phyloP scores from a whole-genome alignment of 2,329 filamentous ascomycete species.

The Fusarium anthophilum region DNA sequence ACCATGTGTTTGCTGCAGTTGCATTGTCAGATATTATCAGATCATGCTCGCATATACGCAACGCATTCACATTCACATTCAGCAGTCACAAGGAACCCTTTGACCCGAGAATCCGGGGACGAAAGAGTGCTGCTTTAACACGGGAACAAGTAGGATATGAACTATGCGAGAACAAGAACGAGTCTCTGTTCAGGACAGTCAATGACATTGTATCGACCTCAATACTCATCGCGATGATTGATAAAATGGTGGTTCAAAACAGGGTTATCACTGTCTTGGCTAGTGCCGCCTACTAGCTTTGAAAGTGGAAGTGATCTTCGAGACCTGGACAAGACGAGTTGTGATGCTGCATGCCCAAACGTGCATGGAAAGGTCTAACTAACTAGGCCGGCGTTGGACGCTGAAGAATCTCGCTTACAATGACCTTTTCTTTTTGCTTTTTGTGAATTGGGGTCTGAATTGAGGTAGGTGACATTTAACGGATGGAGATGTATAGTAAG shows the following conservation, averaged over 20 bases:
- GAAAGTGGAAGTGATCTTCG: slow-evolving; percentile 27
- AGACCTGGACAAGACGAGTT: slow-evolving; percentile 1
- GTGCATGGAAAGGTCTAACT: slow-evolving; percentile 9
- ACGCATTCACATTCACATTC: background rate
- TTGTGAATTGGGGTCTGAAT: background rate
- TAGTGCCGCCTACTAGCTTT: background rate
- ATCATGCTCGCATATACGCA: background rate
- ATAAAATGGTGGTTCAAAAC: background rate
- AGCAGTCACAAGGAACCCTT: background rate
- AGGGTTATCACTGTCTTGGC: background rate
- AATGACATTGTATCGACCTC: background rate
- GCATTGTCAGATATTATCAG: background rate
- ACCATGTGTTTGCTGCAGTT: background rate
- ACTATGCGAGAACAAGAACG: background rate
- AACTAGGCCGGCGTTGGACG: background rate
- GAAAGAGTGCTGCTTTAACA: background rate
- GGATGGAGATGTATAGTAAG: background rate
- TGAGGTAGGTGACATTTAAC: background rate
- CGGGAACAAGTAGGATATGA: background rate
- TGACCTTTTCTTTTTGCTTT: slow-evolving; percentile 12
- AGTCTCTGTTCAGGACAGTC: background rate
- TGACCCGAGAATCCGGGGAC: background rate
- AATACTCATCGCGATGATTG: background rate
- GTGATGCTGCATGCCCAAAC: background rate
- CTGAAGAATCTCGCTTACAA: background rate